Base-by-base conservation (phyloP, 2,329 filamentous ascomycete species). In the Claviceps sp. region DNA sequence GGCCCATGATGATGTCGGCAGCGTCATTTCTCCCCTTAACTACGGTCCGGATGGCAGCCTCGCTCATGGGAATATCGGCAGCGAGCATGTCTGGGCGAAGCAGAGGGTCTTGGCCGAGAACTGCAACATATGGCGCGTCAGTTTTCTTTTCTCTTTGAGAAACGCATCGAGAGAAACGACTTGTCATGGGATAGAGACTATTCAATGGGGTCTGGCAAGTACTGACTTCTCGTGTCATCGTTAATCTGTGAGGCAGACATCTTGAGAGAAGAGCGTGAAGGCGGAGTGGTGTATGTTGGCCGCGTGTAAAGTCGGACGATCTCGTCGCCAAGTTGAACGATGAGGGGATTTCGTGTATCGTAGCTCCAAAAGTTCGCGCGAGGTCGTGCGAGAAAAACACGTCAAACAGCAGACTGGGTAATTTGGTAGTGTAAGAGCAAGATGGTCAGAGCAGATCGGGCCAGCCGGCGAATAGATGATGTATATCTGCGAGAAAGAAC, bases 81-180 rank as follows among this genome's bases (percentile, higher is more conserved):
- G 88, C 82, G 63, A 97, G 85, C 60, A 95, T 81, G 60, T 86
- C 84, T 44, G 91, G 91, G 47, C 88, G 85, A 67, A 95, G 93
- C 65, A 97, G 75, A 63, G 91, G 88, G 70, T 96, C 90, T 77
- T 96, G 91, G 60, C 89, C 89, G 65, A 94, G 75, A 70, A 96
- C 91, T 96, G 54, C n/a, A 18, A 20, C 11, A 16, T 16, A 30
- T 4, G 43, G 18, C 7, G 8, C 26, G 58, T 66, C 53, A 63
- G 59, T 51, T 20, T 48, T 44, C 38, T 4, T 45, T 22, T 2
- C 42, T 14, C 11, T 2, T 8, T 45, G 22, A 45, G 22, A 46
- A n/a, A 24, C 24, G 26, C 20, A 9, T 30, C 18, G 16, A 43
- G 8, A 11, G 18, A 11, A 16, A 14, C 7, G 14, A 20, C 4